Conservation (phyloP, 768 basidiomycete genomes). For the Fistulinella prunicolor region DNA sequence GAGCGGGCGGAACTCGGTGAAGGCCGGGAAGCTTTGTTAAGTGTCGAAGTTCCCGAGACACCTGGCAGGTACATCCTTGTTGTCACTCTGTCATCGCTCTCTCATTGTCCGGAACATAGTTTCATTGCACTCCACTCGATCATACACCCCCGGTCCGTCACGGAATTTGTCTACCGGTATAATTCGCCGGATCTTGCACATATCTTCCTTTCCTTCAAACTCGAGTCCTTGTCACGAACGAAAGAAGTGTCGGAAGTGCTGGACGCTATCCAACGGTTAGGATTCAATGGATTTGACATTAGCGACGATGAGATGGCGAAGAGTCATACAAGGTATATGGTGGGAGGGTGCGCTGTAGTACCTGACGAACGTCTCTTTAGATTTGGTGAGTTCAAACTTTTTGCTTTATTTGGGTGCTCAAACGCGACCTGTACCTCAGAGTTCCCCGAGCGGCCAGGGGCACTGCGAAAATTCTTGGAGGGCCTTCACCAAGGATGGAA, state of each 20-base stretch:
- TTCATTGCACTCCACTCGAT: constrained; percentile 84
- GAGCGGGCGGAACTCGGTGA: constrained; percentile 98
- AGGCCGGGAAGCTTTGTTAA: constrained; percentile 87
- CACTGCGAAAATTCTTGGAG: constrained; percentile 84
- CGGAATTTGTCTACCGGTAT: constrained; percentile 95
- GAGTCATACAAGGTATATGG: constrained; percentile 90
- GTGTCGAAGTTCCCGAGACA: constrained; percentile 90
- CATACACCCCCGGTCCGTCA: constrained; percentile 89
- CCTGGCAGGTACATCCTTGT: constrained; percentile 71
- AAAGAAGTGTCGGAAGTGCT: constrained; percentile 67
- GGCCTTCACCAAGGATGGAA: constrained; percentile 87
- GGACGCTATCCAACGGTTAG: constrained; percentile 53
- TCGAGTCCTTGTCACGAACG: constrained; percentile 51
- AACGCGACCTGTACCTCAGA: constrained; percentile 44
- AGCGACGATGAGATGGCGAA: constrained; percentile 96
- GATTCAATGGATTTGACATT: constrained; percentile 86
- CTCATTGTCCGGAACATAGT: constrained; percentile 39
- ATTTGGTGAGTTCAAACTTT: constrained; percentile 65
- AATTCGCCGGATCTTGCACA: constrained; percentile 71
- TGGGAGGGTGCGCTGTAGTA: constrained; percentile 79
- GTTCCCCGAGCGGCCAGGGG: constrained; percentile 93
- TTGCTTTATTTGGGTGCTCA: constrained; percentile 1
- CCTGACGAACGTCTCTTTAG: constrained; percentile 85
- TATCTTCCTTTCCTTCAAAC: constrained; percentile 88
- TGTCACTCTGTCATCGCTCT: neutral